Evolutionary conservation across 805 yeast genomes (phyloP).

Genomic region (Kuraishia borneana): DNA sequence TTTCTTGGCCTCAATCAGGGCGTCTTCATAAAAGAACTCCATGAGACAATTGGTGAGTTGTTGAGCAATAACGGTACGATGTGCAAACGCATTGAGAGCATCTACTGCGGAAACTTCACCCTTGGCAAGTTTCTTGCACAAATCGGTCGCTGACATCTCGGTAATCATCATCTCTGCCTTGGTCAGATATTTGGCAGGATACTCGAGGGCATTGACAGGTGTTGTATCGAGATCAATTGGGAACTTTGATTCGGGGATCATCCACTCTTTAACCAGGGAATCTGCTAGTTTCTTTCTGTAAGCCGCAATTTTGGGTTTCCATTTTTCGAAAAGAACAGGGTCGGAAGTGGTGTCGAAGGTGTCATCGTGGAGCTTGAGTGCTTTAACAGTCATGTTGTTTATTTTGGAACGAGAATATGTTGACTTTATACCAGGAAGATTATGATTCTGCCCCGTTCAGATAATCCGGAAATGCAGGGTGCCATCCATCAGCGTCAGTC

Average conservation of each 20-base stretch:
- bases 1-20: conserved; percentile 41
- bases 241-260: conserved; percentile 18
- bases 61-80: conserved; percentile 55
- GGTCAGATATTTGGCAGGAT: conserved; percentile 21
- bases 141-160: conserved; percentile 27
- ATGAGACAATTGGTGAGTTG: conserved; percentile 43
- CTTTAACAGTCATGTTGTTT: too few species aligned
- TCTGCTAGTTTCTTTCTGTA: conserved; percentile 20
- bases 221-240: conserved; percentile 23
- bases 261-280: conserved; percentile 13
- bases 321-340: conserved; percentile 26
- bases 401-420: too few species aligned
- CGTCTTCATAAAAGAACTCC: conserved; percentile 52
- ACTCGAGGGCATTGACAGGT: conserved; percentile 17
- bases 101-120: conserved; percentile 37
- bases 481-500: too few species aligned
- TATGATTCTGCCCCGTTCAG: too few species aligned
- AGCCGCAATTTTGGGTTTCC: conserved; percentile 34
- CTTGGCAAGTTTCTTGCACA: conserved; percentile 30
- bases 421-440: too few species aligned
- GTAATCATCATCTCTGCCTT: conserved; percentile 30
- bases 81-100: conserved; percentile 53
- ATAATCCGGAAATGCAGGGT: too few species aligned
- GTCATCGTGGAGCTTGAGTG: not conserved
- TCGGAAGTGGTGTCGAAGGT: conserved; percentile 7